These are phyloP conservation scores for Gastrolobium villosum DNA, from an alignment of 306 rosid species.

Conservation along the genomic window DNA sequence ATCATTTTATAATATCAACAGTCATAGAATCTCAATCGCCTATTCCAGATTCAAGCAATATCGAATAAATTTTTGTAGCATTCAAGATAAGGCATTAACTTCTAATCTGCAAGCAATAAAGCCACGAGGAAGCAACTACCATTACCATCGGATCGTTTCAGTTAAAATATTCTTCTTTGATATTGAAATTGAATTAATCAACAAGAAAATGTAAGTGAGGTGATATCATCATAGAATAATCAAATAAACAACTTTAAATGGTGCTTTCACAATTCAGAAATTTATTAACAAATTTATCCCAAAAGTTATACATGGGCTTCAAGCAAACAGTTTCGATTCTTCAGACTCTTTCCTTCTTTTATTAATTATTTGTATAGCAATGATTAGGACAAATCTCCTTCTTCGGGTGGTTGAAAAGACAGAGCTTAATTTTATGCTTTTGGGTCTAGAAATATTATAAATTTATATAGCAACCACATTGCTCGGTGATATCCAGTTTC, in stretches of 20 bases:
- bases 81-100: slow-evolving; percentile 23
- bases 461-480: slow-evolving; percentile 27
- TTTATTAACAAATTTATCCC: slow-evolving; percentile 14
- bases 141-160: slow-evolving; percentile 4
- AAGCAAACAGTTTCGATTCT: slow-evolving; percentile 36
- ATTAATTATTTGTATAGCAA: slow-evolving; percentile 24
- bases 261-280: slow-evolving; percentile 24
- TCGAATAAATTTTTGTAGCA: slow-evolving; percentile 17
- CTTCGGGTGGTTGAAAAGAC: neutral
- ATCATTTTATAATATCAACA: too few species aligned
- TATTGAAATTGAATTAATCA: slow-evolving; percentile 43
- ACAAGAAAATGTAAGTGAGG: slow-evolving; percentile 19
- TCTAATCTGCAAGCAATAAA: slow-evolving; percentile 40
- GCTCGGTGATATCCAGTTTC: slow-evolving; percentile 8
- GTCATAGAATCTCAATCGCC: slow-evolving; percentile 31
- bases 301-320: slow-evolving; percentile 23
- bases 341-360: slow-evolving; percentile 10
- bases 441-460: neutral
- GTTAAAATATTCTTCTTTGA: slow-evolving; percentile 33
- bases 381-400: slow-evolving; percentile 32
- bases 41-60: slow-evolving; percentile 28
- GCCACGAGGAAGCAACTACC: slow-evolving; percentile 36
- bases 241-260: slow-evolving; percentile 30
- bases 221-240: slow-evolving; percentile 32
- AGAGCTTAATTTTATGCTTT: neutral